These are phyloP conservation scores for Aspergillus brunneoviolaceus DNA, from an alignment of 2,329 filamentous ascomycete species.

Conservation along the genomic window DNA sequence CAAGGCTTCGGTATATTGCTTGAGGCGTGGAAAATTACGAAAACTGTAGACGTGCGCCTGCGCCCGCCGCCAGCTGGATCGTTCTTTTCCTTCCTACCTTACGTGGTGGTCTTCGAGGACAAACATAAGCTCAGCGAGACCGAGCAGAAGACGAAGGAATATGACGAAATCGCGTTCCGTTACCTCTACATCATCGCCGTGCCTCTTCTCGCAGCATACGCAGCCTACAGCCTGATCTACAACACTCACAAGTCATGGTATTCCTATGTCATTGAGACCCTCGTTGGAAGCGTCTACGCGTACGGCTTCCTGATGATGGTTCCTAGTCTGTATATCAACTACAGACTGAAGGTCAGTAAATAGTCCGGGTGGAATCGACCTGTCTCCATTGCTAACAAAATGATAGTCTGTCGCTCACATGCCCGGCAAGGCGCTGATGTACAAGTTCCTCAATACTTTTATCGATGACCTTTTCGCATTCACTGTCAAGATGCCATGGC, in stretches of 20 bases:
- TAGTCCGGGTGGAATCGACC: not conserved
- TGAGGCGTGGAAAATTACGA: slow-evolving; percentile 94
- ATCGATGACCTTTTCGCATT: slow-evolving; percentile 99
- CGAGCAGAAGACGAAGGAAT: slow-evolving; percentile 97
- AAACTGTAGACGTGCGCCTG: slow-evolving; percentile 83
- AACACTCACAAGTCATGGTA: slow-evolving; percentile 98
- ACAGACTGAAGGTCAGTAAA: slow-evolving; percentile 73
- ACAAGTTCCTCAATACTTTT: slow-evolving; percentile 98
- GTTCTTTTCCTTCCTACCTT: slow-evolving; percentile 73
- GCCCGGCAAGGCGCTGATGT: slow-evolving; percentile 93
- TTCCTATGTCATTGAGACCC: slow-evolving; percentile 88
- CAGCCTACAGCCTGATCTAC: slow-evolving; percentile 85
- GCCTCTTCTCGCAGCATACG: slow-evolving; percentile 84
- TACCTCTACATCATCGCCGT: slow-evolving; percentile 94
- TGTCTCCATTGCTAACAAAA: slow-evolving; percentile 16
- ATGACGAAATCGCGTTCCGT: slow-evolving; percentile 95
- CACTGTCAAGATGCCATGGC: slow-evolving; percentile 97
- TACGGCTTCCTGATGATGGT: slow-evolving; percentile 99
- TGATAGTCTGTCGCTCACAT: slow-evolving; percentile 78
- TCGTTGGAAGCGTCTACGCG: slow-evolving; percentile 94
- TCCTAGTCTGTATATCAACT: slow-evolving; percentile 96
- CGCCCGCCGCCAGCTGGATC: slow-evolving; percentile 67
- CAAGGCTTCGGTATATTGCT: slow-evolving; percentile 81
- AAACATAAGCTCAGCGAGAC: slow-evolving; percentile 95
- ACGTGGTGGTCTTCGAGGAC: slow-evolving; percentile 83